These are phyloP conservation scores for Agrocybe praecox DNA, from an alignment of 768 basidiomycete species.

Conservation along the genomic window DNA sequence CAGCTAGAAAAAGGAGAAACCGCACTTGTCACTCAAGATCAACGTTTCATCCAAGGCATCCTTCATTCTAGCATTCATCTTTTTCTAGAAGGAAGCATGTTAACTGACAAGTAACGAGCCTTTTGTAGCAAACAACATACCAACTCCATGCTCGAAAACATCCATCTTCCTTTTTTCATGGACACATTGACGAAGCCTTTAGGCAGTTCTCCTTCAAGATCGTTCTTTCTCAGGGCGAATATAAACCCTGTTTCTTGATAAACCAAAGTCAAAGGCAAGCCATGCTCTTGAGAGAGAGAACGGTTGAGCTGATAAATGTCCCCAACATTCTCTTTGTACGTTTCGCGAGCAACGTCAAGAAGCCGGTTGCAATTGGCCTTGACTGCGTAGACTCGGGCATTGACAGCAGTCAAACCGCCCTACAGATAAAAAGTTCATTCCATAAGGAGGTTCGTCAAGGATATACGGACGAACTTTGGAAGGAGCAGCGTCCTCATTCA, in stretches of 20 bases:
- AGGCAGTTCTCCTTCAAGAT: slow-evolving; percentile 69
- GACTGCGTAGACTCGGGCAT: slow-evolving; percentile 88
- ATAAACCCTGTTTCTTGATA: slow-evolving; percentile 79
- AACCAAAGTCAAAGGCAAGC: slow-evolving; percentile 63
- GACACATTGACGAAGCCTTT: slow-evolving; percentile 70
- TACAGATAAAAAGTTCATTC: slow-evolving; percentile 22
- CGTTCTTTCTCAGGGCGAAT: slow-evolving; percentile 68
- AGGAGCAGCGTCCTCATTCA: slow-evolving; percentile 72
- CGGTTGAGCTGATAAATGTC: slow-evolving; percentile 79
- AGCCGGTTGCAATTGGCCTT: slow-evolving; percentile 81
- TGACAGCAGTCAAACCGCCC: slow-evolving; percentile 75
- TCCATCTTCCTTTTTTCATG: slow-evolving; percentile 68
- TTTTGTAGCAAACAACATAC: slow-evolving; percentile 40
- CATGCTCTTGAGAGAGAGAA: slow-evolving; percentile 60
- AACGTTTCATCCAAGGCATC: slow-evolving; percentile 91
- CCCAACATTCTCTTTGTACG: slow-evolving; percentile 89
- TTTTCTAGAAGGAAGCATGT: slow-evolving; percentile 54
- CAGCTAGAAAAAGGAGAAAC: background rate
- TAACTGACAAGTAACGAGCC: background rate
- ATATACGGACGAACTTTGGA: slow-evolving; percentile 51
- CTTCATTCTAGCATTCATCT: slow-evolving; percentile 86
- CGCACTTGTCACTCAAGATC: slow-evolving; percentile 78
- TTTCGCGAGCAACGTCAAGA: slow-evolving; percentile 93
- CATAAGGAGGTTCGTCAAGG: background rate
- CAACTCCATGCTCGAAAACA: slow-evolving; percentile 82